Conservation (phyloP, 1,284 basidiomycete species). For the Clitocybe nebularis region DNA sequence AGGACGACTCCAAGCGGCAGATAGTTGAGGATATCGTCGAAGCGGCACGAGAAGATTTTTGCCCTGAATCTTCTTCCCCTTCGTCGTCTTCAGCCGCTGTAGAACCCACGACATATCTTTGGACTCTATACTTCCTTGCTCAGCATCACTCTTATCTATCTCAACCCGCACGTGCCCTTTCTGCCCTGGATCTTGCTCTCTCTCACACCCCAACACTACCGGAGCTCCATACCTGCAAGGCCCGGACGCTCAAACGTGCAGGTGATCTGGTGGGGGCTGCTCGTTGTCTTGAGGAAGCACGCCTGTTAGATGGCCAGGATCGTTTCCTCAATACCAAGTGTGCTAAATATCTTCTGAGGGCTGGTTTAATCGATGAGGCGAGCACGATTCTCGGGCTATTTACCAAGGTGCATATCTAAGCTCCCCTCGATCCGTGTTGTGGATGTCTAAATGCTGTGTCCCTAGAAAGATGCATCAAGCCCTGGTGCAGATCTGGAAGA, state of each 20-base stretch:
- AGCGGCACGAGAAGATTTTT: constrained; percentile 39
- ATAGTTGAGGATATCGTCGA: constrained; percentile 74
- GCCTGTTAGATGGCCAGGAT: constrained; percentile 90
- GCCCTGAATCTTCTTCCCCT: constrained; percentile 20
- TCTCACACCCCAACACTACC: constrained; percentile 92
- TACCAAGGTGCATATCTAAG: constrained; percentile 64
- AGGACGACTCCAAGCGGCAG: constrained; percentile 58
- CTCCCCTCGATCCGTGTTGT: not conserved
- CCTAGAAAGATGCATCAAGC: constrained; percentile 77
- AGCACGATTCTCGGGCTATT: constrained; percentile 75
- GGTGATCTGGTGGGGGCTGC: constrained; percentile 83
- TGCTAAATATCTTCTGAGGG: constrained; percentile 88
- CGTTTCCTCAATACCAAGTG: constrained; percentile 94
- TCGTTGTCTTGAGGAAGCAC: constrained; percentile 76
- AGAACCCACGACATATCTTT: constrained; percentile 87
- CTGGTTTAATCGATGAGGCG: constrained; percentile 76
- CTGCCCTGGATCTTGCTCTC: constrained; percentile 65
- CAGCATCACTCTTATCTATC: constrained; percentile 81
- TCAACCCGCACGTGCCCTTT: constrained; percentile 56
- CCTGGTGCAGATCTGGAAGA: constrained; percentile 87
- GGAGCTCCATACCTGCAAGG: constrained; percentile 85
- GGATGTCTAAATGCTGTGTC: constrained; percentile 4
- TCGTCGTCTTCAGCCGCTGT: constrained; percentile 33
- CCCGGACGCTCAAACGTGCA: constrained; percentile 81
- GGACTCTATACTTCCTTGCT: constrained; percentile 94